Percentiles rank a stretch among this genome's conserved stretches.
Evolutionary conservation across 331 rosid species (phyloP).

Genomic region (Ulmus americana): DNA sequence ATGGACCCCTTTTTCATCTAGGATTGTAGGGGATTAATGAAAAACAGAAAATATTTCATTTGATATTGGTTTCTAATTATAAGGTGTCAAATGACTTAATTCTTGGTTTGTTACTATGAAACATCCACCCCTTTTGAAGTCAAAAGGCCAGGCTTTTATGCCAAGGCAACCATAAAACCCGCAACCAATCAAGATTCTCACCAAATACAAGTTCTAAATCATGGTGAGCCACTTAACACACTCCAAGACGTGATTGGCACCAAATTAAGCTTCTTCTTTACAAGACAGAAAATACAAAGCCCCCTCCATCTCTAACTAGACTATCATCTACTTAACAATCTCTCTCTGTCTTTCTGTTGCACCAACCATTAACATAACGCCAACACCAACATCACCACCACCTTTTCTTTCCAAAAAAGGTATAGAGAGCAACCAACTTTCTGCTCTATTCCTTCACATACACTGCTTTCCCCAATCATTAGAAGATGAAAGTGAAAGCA

Average conservation of each 20-base stretch:
- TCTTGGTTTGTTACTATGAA: no score
- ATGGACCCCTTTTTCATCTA: no score
- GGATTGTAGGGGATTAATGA: no score
- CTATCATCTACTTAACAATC: conserved; percentile 13
- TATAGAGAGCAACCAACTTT: conserved; percentile 17
- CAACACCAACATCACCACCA: not conserved
- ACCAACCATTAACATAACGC: conserved; percentile 22
- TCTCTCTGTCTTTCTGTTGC: conserved; percentile 18
- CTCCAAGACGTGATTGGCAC: conserved; percentile 26
- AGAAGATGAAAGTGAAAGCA: conserved; percentile 51
- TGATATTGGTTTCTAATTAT: no score
- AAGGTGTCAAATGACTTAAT: no score
- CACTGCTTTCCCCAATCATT: conserved; percentile 33
- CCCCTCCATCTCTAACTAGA: conserved; percentile 2
- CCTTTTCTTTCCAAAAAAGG: not conserved
- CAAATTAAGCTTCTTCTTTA: not conserved
- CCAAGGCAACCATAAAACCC: no score
- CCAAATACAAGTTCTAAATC: not conserved
- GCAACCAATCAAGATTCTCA: no score
- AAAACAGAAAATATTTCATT: no score
- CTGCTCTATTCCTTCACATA: conserved; percentile 34
- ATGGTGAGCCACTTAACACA: conserved; percentile 11
- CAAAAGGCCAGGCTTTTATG: no score
- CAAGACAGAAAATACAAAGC: not conserved
- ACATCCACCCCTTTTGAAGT: no score